phyloP scores from a whole-genome alignment of 148 eudicot species.

The Gaultheria prostrata region DNA sequence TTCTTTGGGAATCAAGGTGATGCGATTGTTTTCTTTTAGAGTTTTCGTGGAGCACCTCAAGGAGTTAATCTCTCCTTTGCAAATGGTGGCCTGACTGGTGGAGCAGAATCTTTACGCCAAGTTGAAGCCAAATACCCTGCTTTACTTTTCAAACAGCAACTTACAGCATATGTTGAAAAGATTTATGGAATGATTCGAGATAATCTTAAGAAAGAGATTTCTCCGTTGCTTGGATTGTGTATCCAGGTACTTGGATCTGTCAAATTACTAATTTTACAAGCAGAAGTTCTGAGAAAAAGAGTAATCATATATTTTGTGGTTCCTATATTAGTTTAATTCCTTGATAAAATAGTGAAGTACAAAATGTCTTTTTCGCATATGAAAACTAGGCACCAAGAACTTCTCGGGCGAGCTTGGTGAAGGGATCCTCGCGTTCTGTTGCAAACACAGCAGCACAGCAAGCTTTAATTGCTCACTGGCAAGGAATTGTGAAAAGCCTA shows the following conservation, averaged over 20 bases:
- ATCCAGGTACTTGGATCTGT: slow-evolving; percentile 59
- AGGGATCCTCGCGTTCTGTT: slow-evolving; percentile 84
- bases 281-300: neutral
- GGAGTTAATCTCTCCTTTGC: slow-evolving; percentile 64
- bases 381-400: slow-evolving; percentile 84
- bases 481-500: slow-evolving; percentile 89
- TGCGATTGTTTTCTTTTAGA: slow-evolving; percentile 36
- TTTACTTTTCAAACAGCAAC: slow-evolving; percentile 97
- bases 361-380: slow-evolving; percentile 3
- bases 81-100: slow-evolving; percentile 56
- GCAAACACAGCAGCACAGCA: slow-evolving; percentile 86
- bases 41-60: slow-evolving; percentile 84
- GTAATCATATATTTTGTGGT: neutral
- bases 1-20: neutral
- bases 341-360: slow-evolving; percentile 5
- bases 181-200: slow-evolving; percentile 94
- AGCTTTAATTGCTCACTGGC: slow-evolving; percentile 96
- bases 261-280: neutral
- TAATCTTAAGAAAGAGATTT: slow-evolving; percentile 93
- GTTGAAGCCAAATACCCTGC: slow-evolving; percentile 99
- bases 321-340: neutral
- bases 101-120: slow-evolving; percentile 67
- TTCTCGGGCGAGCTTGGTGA: slow-evolving; percentile 94
- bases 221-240: slow-evolving; percentile 91
- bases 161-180: slow-evolving; percentile 96